Conservation (phyloP, 2,329 filamentous ascomycete genomes). For the Leptoxyphium fumago region DNA sequence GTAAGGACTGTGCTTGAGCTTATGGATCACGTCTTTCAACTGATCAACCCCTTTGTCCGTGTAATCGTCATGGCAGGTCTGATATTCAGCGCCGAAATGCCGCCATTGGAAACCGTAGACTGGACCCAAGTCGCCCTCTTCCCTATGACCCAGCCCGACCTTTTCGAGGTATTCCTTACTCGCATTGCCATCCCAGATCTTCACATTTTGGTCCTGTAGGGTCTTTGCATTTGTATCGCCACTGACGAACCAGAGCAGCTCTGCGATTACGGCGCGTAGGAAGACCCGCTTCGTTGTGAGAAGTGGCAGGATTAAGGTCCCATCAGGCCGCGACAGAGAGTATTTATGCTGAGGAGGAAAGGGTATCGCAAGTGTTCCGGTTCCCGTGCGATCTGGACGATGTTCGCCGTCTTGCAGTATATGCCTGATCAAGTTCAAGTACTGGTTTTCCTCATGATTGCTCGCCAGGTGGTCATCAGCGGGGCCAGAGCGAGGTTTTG, state of each 20-base stretch:
- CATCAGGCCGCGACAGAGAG: slow-evolving; percentile 48
- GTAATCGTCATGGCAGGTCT: slow-evolving; percentile 68
- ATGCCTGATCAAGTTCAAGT: slow-evolving; percentile 73
- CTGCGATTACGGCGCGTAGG: slow-evolving; percentile 72
- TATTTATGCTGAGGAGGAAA: slow-evolving; percentile 80
- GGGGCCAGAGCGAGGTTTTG: not conserved
- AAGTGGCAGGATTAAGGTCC: slow-evolving; percentile 65
- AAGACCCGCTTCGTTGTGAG: slow-evolving; percentile 97
- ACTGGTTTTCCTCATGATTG: slow-evolving; percentile 79
- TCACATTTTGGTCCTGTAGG: slow-evolving; percentile 66
- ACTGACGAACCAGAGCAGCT: slow-evolving; percentile 90
- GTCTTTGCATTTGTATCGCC: slow-evolving; percentile 68
- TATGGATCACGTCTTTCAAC: slow-evolving; percentile 75
- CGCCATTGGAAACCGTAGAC: slow-evolving; percentile 99
- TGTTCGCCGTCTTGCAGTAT: slow-evolving; percentile 76
- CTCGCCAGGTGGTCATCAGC: not conserved
- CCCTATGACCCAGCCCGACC: slow-evolving; percentile 66
- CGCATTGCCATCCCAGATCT: slow-evolving; percentile 98
- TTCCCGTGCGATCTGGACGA: slow-evolving; percentile 86
- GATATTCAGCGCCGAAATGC: slow-evolving; percentile 87
- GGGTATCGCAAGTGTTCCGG: slow-evolving; percentile 80
- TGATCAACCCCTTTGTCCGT: slow-evolving; percentile 82
- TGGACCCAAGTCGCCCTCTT: slow-evolving; percentile 78
- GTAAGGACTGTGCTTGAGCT: slow-evolving; percentile 69
- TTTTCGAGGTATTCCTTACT: slow-evolving; percentile 79